Evolutionary conservation across 495 filamentous ascomycete genomes (phyloP).

Genomic region (Trichoderma orchidacearum): DNA sequence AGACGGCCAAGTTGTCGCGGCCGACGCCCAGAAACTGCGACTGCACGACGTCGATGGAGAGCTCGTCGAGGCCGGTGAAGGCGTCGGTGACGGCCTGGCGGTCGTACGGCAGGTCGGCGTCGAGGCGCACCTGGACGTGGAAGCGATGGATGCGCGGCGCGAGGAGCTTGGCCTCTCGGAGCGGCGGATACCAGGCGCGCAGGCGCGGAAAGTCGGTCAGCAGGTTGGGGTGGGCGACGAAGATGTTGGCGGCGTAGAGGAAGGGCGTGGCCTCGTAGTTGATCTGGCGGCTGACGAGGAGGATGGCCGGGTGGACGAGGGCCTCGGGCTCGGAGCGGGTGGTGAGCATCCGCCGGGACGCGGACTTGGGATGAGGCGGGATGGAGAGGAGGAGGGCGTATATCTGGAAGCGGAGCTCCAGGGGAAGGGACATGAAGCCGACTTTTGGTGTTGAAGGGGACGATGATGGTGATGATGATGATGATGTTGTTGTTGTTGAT

Average conservation of each 20-base stretch:
- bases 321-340: not conserved
- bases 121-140: conserved; percentile 30
- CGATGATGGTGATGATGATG: not conserved
- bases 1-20: conserved; percentile 24
- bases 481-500: not conserved
- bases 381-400: conserved; percentile 29
- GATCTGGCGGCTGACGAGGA: conserved; percentile 22
- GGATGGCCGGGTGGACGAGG: conserved; percentile 23
- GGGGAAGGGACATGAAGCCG: conserved; percentile 28
- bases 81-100: conserved; percentile 13
- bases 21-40: conserved; percentile 26
- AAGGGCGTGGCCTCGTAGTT: conserved; percentile 28
- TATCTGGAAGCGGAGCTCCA: conserved; percentile 36
- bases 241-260: conserved; percentile 36
- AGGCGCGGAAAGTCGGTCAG: conserved; percentile 31
- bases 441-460: not conserved
- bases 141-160: conserved; percentile 24
- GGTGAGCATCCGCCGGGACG: not conserved
- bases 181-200: conserved; percentile 13
- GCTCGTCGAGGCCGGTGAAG: conserved; percentile 27
- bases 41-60: conserved; percentile 33
- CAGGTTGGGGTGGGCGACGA: conserved; percentile 34
- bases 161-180: conserved; percentile 9
- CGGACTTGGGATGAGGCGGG: conserved; percentile 7
- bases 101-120: conserved; percentile 23